Base-by-base conservation (phyloP, 805 yeast species). In the Candida anglica region DNA sequence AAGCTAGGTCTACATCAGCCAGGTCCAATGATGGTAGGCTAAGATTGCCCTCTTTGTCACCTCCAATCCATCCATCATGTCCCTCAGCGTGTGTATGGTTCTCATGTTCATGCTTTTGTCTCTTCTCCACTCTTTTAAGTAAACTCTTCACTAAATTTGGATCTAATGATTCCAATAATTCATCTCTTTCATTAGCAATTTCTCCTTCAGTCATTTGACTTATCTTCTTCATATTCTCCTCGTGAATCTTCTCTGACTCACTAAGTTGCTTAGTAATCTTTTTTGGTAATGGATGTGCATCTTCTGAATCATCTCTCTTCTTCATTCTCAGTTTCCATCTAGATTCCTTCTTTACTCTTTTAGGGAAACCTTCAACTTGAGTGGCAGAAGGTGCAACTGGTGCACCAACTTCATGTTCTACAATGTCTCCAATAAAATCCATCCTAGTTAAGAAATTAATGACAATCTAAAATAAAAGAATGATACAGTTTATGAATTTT, bases 371-470 rank as follows among this genome's bases (percentile, higher is more conserved):
- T 6, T 19, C 10, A n/a, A 35, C 33, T 3, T 46, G 29, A 6
- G 48, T 42, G 1, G 45, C 44, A 2, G 37, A 35, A 3, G 69
- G 68, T 1, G 60, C 52, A n/a, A 46, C 47, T 1, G 71, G 67
- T 6, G 55, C 51, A 6, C 43, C 51, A 0, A 60, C 56, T 31
- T 77, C 77, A 37, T 69, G 79, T 46, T 84, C 93, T 6, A 81
- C 77, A 19, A 84, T 81, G 42, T 84, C 91, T 7, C 86, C 84
- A 18, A 83, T 57, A 39, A 81, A 64, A 53, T 81, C 82, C 89
- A 82, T 82, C 18, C 23, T 29, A 9, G 18, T 6, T 26, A 5
- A n/a, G 25, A n/a, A n/a, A n/a, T n/a, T n/a, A n/a, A n/a, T n/a
- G n/a, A n/a, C n/a, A n/a, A n/a, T n/a, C n/a, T n/a, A n/a, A n/a